Base-by-base conservation (phyloP, 495 filamentous ascomycete genomes). In the Thermothielavioides terrestris region DNA sequence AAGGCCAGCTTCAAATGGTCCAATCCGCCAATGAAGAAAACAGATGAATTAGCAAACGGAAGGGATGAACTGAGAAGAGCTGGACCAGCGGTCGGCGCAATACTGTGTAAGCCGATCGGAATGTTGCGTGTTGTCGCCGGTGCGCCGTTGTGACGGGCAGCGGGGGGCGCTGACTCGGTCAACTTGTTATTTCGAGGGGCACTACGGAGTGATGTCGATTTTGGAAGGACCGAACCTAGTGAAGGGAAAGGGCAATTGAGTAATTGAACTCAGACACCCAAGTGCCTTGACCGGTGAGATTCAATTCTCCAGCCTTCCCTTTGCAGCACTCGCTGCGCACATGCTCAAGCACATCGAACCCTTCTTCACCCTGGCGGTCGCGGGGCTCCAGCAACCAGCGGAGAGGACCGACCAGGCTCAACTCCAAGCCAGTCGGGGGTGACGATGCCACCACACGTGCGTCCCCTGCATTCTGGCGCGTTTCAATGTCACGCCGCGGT, bases 1-100 rank as follows among this genome's bases (percentile, higher is more conserved):
- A 57, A 57, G 55, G 45, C 42, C 49, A 53, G 50, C 55, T 57
- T 57, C 49, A 15, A 11, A 11, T 22, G 21, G 30, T 23, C 27
- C 32, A 20, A 20, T 12, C 27, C 6, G 17, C 10, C n/a, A 32
- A 21, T 21, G 23, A 42, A 28, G 15, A 14, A 27, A 27, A 20
- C 9, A 50, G 32, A n/a, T n/a, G n/a, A n/a, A n/a, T n/a, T 18
- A 15, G 48, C 28, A 35, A 48, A 48, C 17, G 23, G 11, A 39
- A 50, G 36, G 46, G 15, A 23, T 15, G 44, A 51, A 25, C 23
- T n/a, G 14, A 30, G 12, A 20, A 15, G 8, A 42, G 30, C n/a
- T n/a, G n/a, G n/a, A n/a, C n/a, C n/a, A n/a, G n/a, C n/a, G n/a
- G n/a, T n/a, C n/a, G n/a, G n/a, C n/a, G n/a, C n/a, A n/a, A n/a